These are phyloP conservation scores for Shiraia sp. DNA, from an alignment of 2,329 filamentous ascomycete species.

Conservation along the genomic window DNA sequence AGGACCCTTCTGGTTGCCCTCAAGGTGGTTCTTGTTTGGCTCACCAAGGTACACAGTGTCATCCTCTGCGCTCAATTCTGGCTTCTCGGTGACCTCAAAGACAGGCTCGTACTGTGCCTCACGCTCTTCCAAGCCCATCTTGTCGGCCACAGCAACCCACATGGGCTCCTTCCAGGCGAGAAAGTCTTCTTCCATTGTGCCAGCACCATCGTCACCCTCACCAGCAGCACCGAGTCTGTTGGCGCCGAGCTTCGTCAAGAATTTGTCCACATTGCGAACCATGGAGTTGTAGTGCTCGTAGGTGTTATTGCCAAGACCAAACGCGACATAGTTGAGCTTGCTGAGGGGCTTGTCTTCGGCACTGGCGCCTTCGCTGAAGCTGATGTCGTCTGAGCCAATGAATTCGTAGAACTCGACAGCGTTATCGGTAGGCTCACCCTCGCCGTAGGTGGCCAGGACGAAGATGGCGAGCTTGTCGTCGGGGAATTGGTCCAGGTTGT, in stretches of 20 bases:
- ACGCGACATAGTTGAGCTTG: conserved; percentile 90
- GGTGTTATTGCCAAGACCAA: conserved; percentile 97
- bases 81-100: conserved; percentile 78
- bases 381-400: conserved; percentile 76
- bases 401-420: conserved; percentile 99
- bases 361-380: conserved; percentile 72
- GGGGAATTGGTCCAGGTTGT: conserved; percentile 86
- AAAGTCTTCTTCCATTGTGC: conserved; percentile 99
- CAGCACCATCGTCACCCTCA: conserved; percentile 95
- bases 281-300: conserved; percentile 99
- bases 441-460: conserved; percentile 94
- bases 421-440: conserved; percentile 98
- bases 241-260: conserved; percentile 79
- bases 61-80: conserved; percentile 73
- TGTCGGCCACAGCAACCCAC: conserved; percentile 83
- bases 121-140: conserved; percentile 89
- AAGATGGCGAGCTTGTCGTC: conserved; percentile 93
- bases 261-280: conserved; percentile 88
- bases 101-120: conserved; percentile 95
- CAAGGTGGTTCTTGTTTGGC: conserved; percentile 93
- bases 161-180: conserved; percentile 99
- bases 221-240: conserved; percentile 83
- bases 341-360: conserved; percentile 71
- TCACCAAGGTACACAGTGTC: conserved; percentile 91
- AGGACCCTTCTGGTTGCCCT: conserved; percentile 80